Base-by-base conservation (phyloP, 768 basidiomycete genomes). In the Leccinum sublutescens region DNA sequence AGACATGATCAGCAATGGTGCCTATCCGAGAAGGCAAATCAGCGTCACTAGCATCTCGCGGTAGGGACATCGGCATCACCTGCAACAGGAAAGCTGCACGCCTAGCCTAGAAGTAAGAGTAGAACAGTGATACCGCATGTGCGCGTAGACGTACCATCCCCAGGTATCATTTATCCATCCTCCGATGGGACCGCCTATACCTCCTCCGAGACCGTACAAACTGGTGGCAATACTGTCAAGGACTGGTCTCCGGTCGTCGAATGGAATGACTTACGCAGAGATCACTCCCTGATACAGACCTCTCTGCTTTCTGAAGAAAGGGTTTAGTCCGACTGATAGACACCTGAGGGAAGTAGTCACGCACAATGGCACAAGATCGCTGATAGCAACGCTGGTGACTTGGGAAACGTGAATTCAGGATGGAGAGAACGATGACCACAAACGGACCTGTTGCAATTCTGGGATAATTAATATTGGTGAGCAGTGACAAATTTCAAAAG, bases 51-150 rank as follows among this genome's bases (percentile, higher is more conserved):
- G 19, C n/a, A 23, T 14, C 19, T 19, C 4, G 45, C 10, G 9
- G 12, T 14, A 36, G 34, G 15, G 15, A 38, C 38, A 38, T 14
- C 38, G 15, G 0, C 8, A 45, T 47, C 12, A 47, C 45, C 45
- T 47, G 45, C 45, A 47, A 6, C 4, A 47, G 19, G 45, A 47
- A 47, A 21, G 45, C 45, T 7, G 45, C 45, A 23, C 19, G 45
- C 45, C 45, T 47, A 19, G 19, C 12, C 21, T 11, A 23, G 8
- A n/a, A 21, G 45, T 47, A 47, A 47, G 45, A 21, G 19, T 11
- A 23, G 21, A 23, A 8, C 8, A 47, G 19, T 10, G 6, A 6
- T 47, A 6, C 5, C 19, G 12, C 15, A 21, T 86, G 58, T 21
- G 45, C 29, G 2, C 9, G 5, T 12, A 47, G 9, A 47, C 45